phyloP scores from a whole-genome alignment of 345 rosid species.

The Iberis pinnata region DNA sequence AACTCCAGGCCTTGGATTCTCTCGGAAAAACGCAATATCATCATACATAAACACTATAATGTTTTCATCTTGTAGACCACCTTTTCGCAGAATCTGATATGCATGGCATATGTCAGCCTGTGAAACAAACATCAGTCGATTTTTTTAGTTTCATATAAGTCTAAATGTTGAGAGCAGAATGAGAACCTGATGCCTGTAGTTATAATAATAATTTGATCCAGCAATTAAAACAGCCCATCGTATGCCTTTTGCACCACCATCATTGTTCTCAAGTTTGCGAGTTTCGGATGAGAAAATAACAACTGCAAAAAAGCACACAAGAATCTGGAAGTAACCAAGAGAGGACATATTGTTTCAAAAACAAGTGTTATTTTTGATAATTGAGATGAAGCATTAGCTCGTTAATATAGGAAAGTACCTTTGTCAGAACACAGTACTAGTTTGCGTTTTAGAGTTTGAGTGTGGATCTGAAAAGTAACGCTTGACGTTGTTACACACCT shows the following conservation, averaged over 20 bases:
- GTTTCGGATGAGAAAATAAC: conserved; percentile 23
- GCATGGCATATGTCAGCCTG: conserved; percentile 80
- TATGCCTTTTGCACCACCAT: conserved; percentile 24
- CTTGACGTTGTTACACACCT: no score
- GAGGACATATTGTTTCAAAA: conserved; percentile 13
- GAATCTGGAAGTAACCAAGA: conserved; percentile 20
- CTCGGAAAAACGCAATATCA: conserved; percentile 42
- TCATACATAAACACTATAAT: conserved; percentile 78
- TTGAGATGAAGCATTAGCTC: neutral
- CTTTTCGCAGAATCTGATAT: conserved; percentile 45
- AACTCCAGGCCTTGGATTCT: conserved; percentile 59
- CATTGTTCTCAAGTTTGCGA: neutral
- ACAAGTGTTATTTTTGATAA: no score
- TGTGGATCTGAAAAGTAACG: neutral
- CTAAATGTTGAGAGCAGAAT: neutral
- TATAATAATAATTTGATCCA: conserved; percentile 42
- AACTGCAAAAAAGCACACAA: conserved; percentile 19
- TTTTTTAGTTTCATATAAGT: no score
- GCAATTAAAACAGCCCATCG: conserved; percentile 74
- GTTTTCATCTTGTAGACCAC: conserved; percentile 62
- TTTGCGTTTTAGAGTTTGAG: neutral
- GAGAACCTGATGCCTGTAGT: conserved; percentile 72
- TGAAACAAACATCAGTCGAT: neutral
- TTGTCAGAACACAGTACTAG: neutral
- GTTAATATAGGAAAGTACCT: neutral